Conservation (phyloP, 2,329 filamentous ascomycete genomes). For the Chrysosporium keratinophilum region DNA sequence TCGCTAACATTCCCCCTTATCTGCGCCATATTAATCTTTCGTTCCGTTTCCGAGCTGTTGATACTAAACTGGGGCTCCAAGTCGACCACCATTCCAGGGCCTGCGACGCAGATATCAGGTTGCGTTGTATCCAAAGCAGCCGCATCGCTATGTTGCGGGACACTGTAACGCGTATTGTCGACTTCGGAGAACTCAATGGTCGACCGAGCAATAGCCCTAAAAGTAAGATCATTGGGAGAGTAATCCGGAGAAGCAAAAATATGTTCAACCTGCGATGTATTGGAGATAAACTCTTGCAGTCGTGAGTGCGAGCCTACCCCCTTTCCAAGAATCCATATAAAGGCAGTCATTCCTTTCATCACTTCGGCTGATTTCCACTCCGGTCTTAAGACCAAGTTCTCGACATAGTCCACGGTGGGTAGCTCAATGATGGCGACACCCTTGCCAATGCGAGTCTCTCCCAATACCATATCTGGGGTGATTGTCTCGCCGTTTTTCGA, state of each 20-base stretch:
- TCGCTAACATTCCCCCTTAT: slow-evolving; percentile 12
- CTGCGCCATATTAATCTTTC: slow-evolving; percentile 21
- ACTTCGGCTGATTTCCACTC: slow-evolving; percentile 60
- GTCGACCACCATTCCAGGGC: slow-evolving; percentile 35
- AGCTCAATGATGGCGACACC: slow-evolving; percentile 75
- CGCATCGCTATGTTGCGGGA: slow-evolving; percentile 57
- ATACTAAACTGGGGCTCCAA: slow-evolving; percentile 38
- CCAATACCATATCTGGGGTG: slow-evolving; percentile 80
- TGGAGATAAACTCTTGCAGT: slow-evolving; percentile 59
- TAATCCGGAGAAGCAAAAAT: slow-evolving; percentile 64
- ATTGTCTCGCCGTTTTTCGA: slow-evolving; percentile 57
- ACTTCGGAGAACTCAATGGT: slow-evolving; percentile 60
- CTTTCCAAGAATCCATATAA: slow-evolving; percentile 74
- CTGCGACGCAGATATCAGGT: slow-evolving; percentile 22
- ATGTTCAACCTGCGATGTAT: slow-evolving; percentile 55
- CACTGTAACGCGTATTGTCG: slow-evolving; percentile 61
- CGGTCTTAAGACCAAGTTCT: slow-evolving; percentile 55
- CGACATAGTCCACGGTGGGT: slow-evolving; percentile 59
- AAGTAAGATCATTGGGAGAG: slow-evolving; percentile 63
- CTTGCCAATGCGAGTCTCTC: slow-evolving; percentile 52
- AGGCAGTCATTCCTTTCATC: slow-evolving; percentile 55
- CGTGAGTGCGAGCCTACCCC: slow-evolving; percentile 53
- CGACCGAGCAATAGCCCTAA: slow-evolving; percentile 56
- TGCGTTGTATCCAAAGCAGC: slow-evolving; percentile 24
- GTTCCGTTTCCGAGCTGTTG: slow-evolving; percentile 24